Evolutionary conservation across 2,329 filamentous ascomycete species (phyloP), one percentile per base, ranked within the genome.

Genomic region (Alternaria gaisen): DNA sequence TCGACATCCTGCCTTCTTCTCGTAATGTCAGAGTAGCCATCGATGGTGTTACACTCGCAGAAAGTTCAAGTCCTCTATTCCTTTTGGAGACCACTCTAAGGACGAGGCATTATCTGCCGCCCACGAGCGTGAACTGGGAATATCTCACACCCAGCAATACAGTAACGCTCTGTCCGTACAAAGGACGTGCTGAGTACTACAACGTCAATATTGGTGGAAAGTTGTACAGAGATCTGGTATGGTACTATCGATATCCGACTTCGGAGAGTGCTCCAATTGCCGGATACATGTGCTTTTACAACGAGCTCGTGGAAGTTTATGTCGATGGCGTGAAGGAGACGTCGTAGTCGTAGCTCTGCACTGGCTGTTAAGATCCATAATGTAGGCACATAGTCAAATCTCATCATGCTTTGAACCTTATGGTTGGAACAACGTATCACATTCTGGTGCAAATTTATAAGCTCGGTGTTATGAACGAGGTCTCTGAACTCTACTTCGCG

Each of bases 301-400:
- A 90, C 63, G 89, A 91, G 72, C 88, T 87, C 75, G 86, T 91
- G 1, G 86, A 90, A 61, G 82, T 90, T n/a, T 79, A 81, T 57
- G 65, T 90, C 6, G 86, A 87, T 61, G 87, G 87, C 1, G 70
- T 78, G n/a, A 78, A 79, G 55, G 73, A 80, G 60, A 50, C 73
- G 56, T 46, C 42, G 26, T 64, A 40, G 28, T 18, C 8, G 20
- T 20, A 34, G 32, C 14, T 38, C 18, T 47, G 18, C 18, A 47
- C 11, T 26, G 28, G 20, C 30, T n/a, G 18, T 34, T 1, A 3
- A 32, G 18, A 14, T 3, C 10, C 6, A 14, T 3, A 16, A 47
- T 3, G 5, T 32, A 16, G 18, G 34, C 12, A 12, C 44, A 18
- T 16, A 9, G 18, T 2, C n/a, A 22, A 22, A 16, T 3, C 20